Evolutionary conservation across 2,329 filamentous ascomycete genomes (phyloP).

Genomic region (Juglanconis juglandina): DNA sequence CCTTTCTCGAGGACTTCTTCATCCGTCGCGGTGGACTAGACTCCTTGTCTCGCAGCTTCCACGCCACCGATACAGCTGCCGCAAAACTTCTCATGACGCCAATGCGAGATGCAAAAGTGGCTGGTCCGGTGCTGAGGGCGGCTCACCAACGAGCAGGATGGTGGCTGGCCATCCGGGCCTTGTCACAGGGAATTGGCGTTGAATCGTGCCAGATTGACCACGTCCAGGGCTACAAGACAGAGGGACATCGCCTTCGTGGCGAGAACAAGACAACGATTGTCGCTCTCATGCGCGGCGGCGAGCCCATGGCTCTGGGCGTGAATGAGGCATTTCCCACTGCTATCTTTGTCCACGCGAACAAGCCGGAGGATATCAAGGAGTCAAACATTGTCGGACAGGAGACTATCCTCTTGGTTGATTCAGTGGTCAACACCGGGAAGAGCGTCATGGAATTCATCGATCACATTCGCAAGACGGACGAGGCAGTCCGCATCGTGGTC

Average conservation of each 20-base stretch:
- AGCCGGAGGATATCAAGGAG: slow-evolving; percentile 37
- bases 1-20: slow-evolving; percentile 26
- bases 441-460: slow-evolving; percentile 46
- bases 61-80: slow-evolving; percentile 26
- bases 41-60: slow-evolving; percentile 17
- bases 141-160: slow-evolving; percentile 47
- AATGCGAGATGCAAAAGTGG: slow-evolving; percentile 46
- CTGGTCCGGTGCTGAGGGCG: slow-evolving; percentile 44
- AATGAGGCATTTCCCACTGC: slow-evolving; percentile 49
- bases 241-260: slow-evolving; percentile 42
- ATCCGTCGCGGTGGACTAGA: slow-evolving; percentile 5
- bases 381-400: slow-evolving; percentile 37
- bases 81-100: slow-evolving; percentile 51
- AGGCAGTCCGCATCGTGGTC: slow-evolving; percentile 45
- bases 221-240: slow-evolving; percentile 44
- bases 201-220: slow-evolving; percentile 47
- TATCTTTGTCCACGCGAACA: slow-evolving; percentile 46
- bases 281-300: slow-evolving; percentile 60
- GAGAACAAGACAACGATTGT: slow-evolving; percentile 53
- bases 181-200: slow-evolving; percentile 46
- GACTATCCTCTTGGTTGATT: slow-evolving; percentile 55
- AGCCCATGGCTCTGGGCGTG: slow-evolving; percentile 59
- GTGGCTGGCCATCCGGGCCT: slow-evolving; percentile 50
- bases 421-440: slow-evolving; percentile 57
- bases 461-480: slow-evolving; percentile 39